Base-by-base conservation (phyloP, 164 flowering plant species). In the Piper longum region DNA sequence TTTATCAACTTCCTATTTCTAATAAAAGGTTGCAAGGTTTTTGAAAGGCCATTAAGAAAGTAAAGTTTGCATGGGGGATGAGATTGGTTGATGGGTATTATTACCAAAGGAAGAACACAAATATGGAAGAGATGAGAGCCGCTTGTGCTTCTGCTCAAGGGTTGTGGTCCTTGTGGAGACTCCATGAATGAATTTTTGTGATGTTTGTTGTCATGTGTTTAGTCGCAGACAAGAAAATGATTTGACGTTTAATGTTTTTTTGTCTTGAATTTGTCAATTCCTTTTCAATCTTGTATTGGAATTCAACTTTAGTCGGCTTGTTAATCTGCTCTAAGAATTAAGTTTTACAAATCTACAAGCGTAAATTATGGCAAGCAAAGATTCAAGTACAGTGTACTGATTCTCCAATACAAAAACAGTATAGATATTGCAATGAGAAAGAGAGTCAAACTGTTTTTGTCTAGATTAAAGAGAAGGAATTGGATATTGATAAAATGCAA, bases 41-140 rank as follows among this genome's bases (percentile, higher is more conserved):
- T 39, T 16, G 60, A 44, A 19, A 65, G 54, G 57, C 19, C 36
- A 72, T 70, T 67, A 65, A 65, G 40, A n/a, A 56, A 16, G 9
- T 2, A 18, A 9, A 59, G 60, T 52, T 41, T 44, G 69, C 65
- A 69, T 72, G 67, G 74, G 67, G 64, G 81, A 79, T 76, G 77
- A 78, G 81, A 76, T 67, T 19, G 65, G 67, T 62, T 69, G 78
- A 68, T 71, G 73, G 71, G 75, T 52, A 65, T 57, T 52, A 65
- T 57, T 26, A 66, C 56, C 59, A 55, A 64, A 68, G 66, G 61
- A 52, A 63, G 56, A 62, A 48, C 52, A 74, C 69, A 71, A 73
- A 26, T 26, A 26, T 26, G 62, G 63, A 51, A 41, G 17, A 60
- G 41, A 66, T 62, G 66, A 54, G 62, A 41, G 69, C 77, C 78